Percentiles rank a stretch among this genome's conserved stretches.
Conservation (phyloP, 345 rosid genomes). For the Noccaea caerulescens region DNA sequence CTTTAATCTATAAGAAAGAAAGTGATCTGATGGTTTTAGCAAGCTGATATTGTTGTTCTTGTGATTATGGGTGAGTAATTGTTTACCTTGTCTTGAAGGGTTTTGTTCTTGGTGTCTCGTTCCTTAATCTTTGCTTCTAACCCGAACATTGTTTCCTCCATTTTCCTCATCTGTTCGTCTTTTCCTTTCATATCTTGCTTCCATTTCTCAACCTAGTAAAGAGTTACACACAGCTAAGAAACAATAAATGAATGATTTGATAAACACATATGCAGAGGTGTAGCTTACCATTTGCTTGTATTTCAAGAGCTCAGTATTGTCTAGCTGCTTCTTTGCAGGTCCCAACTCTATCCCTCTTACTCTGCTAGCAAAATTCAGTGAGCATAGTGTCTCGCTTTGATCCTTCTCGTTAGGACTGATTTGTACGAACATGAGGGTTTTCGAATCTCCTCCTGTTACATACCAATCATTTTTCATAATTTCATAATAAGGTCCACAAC, state of each 20-base stretch:
- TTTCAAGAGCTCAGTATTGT: conserved; percentile 71
- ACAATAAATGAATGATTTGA: conserved; percentile 7
- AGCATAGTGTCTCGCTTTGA: conserved; percentile 81
- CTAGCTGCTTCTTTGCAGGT: conserved; percentile 84
- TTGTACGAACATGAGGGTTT: conserved; percentile 95
- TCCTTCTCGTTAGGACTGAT: conserved; percentile 92
- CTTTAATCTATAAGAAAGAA: conserved; percentile 65
- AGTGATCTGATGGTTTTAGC: conserved; percentile 8
- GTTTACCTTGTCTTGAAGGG: conserved; percentile 82
- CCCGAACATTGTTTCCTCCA: conserved; percentile 78
- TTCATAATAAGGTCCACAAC: conserved; percentile 18
- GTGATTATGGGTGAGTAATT: neutral
- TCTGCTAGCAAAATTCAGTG: conserved; percentile 94
- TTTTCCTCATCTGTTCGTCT: conserved; percentile 79
- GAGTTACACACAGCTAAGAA: neutral
- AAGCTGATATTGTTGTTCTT: conserved; percentile 8
- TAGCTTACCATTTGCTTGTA: conserved; percentile 80
- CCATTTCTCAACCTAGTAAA: conserved; percentile 67
- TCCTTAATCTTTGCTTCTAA: conserved; percentile 78
- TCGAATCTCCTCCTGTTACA: conserved; percentile 90
- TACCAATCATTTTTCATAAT: neutral
- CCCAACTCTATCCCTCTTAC: conserved; percentile 97
- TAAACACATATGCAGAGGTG: conserved; percentile 6
- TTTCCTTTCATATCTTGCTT: conserved; percentile 86
- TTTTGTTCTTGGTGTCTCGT: conserved; percentile 73